Conservation (phyloP, 2,329 filamentous ascomycete genomes). For the Penicillium sp. region DNA sequence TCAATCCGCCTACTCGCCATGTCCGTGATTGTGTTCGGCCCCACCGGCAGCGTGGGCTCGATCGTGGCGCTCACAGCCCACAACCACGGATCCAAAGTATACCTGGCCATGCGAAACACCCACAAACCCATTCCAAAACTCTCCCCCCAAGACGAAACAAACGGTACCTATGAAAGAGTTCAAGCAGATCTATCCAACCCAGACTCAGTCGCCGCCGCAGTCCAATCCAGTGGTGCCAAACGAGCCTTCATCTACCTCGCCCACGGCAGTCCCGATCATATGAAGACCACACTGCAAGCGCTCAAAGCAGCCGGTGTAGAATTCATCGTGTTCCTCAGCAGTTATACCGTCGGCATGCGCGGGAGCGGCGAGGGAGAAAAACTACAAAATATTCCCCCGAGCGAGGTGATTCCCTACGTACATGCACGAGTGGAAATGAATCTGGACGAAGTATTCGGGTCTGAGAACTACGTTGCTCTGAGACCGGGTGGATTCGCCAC, state of each 20-base stretch:
- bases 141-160: constrained; percentile 20
- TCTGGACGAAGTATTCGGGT: constrained; percentile 39
- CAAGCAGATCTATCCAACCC: constrained; percentile 44
- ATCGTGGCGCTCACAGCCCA: constrained; percentile 37
- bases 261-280: constrained; percentile 30
- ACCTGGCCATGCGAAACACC: constrained; percentile 45
- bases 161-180: constrained; percentile 32
- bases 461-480: constrained; percentile 34
- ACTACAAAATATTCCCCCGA: constrained; percentile 18
- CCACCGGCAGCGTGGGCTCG: constrained; percentile 44
- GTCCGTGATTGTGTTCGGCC: constrained; percentile 43
- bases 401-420: constrained; percentile 33
- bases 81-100: constrained; percentile 40
- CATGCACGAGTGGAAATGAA: constrained; percentile 44
- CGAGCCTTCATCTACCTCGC: constrained; percentile 46
- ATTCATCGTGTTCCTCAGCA: constrained; percentile 45
- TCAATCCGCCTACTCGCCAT: too few relatives aligned
- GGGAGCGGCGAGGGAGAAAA: constrained; percentile 11
- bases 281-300: constrained; percentile 38
- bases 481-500: constrained; percentile 43
- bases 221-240: constrained; percentile 37
- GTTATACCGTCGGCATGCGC: constrained; percentile 23
- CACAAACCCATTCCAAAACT: constrained; percentile 40
- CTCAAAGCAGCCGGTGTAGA: constrained; percentile 43
- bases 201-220: constrained; percentile 36